Percentiles rank a stretch among this genome's conserved stretches.
Conservation (phyloP, 2,329 filamentous ascomycete species). For the Cladosporium sp. region DNA sequence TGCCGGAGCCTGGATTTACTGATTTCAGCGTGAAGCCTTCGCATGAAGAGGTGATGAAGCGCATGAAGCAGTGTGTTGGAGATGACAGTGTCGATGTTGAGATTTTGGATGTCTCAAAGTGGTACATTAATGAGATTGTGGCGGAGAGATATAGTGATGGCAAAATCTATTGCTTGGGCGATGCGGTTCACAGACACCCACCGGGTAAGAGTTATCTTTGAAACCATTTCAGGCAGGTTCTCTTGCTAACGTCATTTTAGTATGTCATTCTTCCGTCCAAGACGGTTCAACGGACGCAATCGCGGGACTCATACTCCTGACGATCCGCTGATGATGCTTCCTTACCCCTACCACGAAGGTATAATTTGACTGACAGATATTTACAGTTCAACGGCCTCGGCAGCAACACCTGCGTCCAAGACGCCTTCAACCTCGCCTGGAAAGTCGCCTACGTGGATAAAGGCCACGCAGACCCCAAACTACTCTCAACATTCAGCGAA, state of each 20-base stretch:
- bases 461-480: conserved; percentile 27
- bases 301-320: neutral
- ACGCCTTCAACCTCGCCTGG: conserved; percentile 42
- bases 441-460: conserved; percentile 38
- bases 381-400: conserved; percentile 53
- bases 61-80: conserved; percentile 55
- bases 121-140: conserved; percentile 61
- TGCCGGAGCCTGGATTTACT: conserved; percentile 44
- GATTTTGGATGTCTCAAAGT: conserved; percentile 57
- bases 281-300: neutral
- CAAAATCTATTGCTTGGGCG: conserved; percentile 58
- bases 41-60: conserved; percentile 48
- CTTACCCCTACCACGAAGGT: too few relatives aligned
- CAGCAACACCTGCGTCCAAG: conserved; percentile 54
- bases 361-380: neutral
- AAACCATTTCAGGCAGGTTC: neutral
- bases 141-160: conserved; percentile 55
- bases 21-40: conserved; percentile 44
- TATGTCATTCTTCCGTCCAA: neutral
- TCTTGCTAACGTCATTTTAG: neutral
- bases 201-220: conserved; percentile 33
- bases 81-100: conserved; percentile 54
- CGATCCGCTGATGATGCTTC: neutral
- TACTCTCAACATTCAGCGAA: conserved; percentile 34
- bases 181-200: conserved; percentile 60